Conservation (phyloP, 176 grass and related monocot species). For the Rhynchospora tenuis region DNA sequence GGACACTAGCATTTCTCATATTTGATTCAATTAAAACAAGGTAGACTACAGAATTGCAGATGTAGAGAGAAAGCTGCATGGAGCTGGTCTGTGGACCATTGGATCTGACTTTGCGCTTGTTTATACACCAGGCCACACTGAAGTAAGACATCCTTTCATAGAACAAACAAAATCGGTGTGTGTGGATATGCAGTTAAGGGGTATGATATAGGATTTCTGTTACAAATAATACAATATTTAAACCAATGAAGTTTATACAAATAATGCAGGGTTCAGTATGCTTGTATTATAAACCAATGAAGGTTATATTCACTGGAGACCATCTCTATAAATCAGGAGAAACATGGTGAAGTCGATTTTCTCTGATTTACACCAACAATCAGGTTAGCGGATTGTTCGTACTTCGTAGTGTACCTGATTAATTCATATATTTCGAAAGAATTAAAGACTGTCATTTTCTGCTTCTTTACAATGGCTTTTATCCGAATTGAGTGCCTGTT, state of each 20-base stretch:
- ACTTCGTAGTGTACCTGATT: background rate
- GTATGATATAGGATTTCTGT: background rate
- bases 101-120: constrained; percentile 59
- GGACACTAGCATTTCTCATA: no score
- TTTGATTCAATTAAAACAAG: constrained; percentile 29
- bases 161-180: background rate
- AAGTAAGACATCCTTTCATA: constrained; percentile 35
- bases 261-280: constrained; percentile 67
- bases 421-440: background rate
- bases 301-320: constrained; percentile 69
- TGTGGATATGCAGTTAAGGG: background rate
- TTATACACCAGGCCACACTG: constrained; percentile 75
- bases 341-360: constrained; percentile 41
- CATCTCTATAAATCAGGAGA: constrained; percentile 58
- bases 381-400: constrained; percentile 34
- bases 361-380: constrained; percentile 55
- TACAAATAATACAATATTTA: background rate
- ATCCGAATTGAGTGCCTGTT: background rate
- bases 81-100: constrained; percentile 77
- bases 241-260: background rate
- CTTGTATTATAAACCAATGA: constrained; percentile 52
- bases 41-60: constrained; percentile 43
- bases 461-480: background rate
- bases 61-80: constrained; percentile 71
- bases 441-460: background rate